Evolutionary conservation across 352 stramenopile genomes (phyloP).

Genomic region (Pythium insidiosum): DNA sequence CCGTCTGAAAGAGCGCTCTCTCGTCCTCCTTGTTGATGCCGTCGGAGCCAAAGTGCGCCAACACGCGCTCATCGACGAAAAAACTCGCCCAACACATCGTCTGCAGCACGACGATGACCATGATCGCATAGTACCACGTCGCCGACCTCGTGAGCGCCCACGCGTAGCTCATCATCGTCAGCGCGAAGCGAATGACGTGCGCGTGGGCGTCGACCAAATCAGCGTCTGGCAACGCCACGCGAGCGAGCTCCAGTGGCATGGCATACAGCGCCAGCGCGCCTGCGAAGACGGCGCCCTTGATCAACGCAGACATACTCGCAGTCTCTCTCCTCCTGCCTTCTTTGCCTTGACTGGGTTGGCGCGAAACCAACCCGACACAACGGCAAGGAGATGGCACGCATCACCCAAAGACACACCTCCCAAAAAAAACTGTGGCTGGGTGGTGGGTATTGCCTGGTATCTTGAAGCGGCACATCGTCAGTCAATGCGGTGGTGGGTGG

Average conservation of each 20-base stretch:
- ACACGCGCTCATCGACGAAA: constrained; percentile 24
- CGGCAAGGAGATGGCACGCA: no score
- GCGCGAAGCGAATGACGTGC: constrained; percentile 42
- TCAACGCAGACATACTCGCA: no score
- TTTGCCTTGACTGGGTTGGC: no score
- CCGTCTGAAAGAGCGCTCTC: constrained; percentile 34
- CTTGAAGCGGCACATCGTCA: no score
- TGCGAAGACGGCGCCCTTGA: constrained; percentile 35
- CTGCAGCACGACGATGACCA: constrained; percentile 40
- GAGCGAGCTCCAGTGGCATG: constrained; percentile 4
- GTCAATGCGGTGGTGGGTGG: no score
- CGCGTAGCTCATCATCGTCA: constrained; percentile 50
- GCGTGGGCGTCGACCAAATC: constrained; percentile 19
- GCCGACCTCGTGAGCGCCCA: constrained; percentile 25
- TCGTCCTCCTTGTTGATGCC: constrained; percentile 27
- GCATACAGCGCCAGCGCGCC: constrained; percentile 37
- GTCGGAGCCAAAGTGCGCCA: constrained; percentile 6
- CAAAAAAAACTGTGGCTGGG: no score
- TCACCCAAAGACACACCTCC: no score
- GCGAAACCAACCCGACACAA: no score
- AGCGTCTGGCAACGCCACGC: no score
- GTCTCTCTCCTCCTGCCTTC: no score
- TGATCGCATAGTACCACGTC: constrained; percentile 33
- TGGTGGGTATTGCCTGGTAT: no score
- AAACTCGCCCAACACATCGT: constrained; percentile 39